phyloP scores from a whole-genome alignment of 164 flowering plant genomes.

The Vitis cinerea region DNA sequence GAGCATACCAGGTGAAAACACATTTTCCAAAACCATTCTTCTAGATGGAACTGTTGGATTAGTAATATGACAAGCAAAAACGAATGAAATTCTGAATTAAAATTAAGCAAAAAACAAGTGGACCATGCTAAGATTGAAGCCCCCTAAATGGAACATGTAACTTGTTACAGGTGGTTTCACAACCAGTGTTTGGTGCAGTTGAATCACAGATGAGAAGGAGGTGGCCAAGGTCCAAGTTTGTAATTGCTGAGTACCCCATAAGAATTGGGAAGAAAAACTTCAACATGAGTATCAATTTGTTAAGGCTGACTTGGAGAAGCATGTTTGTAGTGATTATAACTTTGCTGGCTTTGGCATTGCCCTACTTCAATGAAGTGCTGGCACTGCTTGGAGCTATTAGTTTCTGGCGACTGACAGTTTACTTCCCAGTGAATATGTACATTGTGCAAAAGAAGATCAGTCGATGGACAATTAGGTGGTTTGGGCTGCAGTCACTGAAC shows the following conservation, averaged over 20 bases:
- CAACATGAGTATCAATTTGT: constrained; percentile 6
- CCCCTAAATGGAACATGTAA: too few species aligned
- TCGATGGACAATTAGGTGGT: constrained; percentile 28
- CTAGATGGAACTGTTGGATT: constrained; percentile 1
- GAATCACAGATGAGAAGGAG: too few species aligned
- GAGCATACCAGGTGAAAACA: constrained; percentile 49
- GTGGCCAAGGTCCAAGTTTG: constrained; percentile 2
- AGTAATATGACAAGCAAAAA: too few species aligned
- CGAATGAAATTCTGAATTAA: too few species aligned
- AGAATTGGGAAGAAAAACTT: constrained; percentile 6
- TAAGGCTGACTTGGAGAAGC: constrained; percentile 42
- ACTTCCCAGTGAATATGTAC: constrained; percentile 61
- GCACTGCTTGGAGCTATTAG: constrained; percentile 52
- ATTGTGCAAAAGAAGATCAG: constrained; percentile 33
- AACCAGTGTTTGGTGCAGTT: constrained; percentile 26
- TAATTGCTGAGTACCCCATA: constrained; percentile 20
- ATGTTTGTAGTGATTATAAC: constrained; percentile 34
- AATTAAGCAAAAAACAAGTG: too few species aligned
- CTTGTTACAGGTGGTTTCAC: constrained; percentile 34
- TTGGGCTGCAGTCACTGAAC: constrained; percentile 35
- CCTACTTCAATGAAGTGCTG: constrained; percentile 58
- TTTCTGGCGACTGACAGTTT: constrained; percentile 57
- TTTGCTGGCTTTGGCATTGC: constrained; percentile 46
- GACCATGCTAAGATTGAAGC: too few species aligned
- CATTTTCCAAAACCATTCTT: background rate